Evolutionary conservation across 768 basidiomycete genomes (phyloP), one percentile per base, ranked within the genome.

Genomic region (Antrodiella citrinella): DNA sequence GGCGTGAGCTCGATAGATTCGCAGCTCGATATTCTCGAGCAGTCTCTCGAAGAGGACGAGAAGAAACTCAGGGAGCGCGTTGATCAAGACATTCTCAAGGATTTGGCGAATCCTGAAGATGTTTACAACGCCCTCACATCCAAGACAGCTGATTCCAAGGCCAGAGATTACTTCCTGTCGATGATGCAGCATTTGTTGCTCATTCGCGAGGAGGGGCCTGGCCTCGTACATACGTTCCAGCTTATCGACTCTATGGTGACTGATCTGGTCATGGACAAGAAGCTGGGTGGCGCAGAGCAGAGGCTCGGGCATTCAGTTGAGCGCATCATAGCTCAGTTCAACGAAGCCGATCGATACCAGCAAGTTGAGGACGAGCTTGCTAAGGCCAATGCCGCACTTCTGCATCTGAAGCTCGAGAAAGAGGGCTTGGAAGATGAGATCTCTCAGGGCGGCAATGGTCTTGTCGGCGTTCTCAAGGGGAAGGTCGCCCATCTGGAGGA

Each of bases 161-260:
- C 93, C 4, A 74, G 77, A 57, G 83, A 88, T 54, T 84, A 94
- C 63, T 87, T 99, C 64, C 71, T 94, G 39, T 90, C 91, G n/a
- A 86, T 92, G 66, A 80, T 98, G 78, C 91, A 92, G 62, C 93
- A 97, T 67, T 66, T 99, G 50, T 74, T 97, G 18, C 79, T 98
- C 56, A 88, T 98, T 56, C 80, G 86, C 48, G 88, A 91, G 58
- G 91, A 97, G 57, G 90, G 86, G 4, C 84, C 85, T 26, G 74
- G 82, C 22, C 79, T 91, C 67, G 81, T 83, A 40, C 87, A 91
- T 55, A 89, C 94, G 64, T 97, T 88, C 66, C 91, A 91, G 64
- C 77, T 99, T 30, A 75, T 99, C 55, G 91, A 97, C 63, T 83
- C 86, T 4, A 73, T 97, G 42, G 80, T 98, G 42, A 83, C 90